These are phyloP conservation scores for Lachancea waltii DNA, from an alignment of 805 yeast species.

Conservation along the genomic window DNA sequence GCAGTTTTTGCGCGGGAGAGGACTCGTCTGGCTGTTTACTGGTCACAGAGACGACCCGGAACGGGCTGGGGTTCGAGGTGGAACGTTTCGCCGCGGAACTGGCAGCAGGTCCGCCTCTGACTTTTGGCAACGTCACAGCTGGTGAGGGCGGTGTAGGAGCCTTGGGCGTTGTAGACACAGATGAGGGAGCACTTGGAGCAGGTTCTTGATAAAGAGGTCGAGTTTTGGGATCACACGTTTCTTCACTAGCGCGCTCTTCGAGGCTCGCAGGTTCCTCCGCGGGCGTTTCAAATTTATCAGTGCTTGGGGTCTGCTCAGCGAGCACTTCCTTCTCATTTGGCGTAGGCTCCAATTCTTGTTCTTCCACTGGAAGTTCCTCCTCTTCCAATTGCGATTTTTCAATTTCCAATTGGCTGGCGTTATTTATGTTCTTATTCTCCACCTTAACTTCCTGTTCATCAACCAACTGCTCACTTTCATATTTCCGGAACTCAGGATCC, in stretches of 20 bases:
- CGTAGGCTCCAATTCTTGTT: too few relatives aligned
- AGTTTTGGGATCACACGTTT: neutral
- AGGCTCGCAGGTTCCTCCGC: neutral
- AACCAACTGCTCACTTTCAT: neutral
- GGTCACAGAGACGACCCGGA: constrained; percentile 32
- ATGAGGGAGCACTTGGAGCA: too few relatives aligned
- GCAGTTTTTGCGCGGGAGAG: constrained; percentile 21
- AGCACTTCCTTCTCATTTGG: too few relatives aligned
- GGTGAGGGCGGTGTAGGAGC: neutral
- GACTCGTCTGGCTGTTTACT: constrained; percentile 14
- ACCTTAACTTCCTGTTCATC: too few relatives aligned
- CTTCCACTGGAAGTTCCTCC: neutral
- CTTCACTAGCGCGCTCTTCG: neutral
- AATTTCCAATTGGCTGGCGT: too few relatives aligned
- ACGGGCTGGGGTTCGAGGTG: constrained; percentile 28
- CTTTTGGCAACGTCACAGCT: constrained; percentile 3
- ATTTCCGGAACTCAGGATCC: neutral
- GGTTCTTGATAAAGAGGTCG: too few relatives aligned
- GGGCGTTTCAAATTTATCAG: too few relatives aligned
- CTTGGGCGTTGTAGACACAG: too few relatives aligned
- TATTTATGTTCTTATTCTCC: too few relatives aligned
- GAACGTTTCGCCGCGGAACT: constrained; percentile 11
- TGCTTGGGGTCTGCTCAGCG: too few relatives aligned
- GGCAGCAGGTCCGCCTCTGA: constrained; percentile 1
- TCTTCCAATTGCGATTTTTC: too few relatives aligned